phyloP scores from a whole-genome alignment of 2,329 filamentous ascomycete genomes.

The Magnaporthales sp. region DNA sequence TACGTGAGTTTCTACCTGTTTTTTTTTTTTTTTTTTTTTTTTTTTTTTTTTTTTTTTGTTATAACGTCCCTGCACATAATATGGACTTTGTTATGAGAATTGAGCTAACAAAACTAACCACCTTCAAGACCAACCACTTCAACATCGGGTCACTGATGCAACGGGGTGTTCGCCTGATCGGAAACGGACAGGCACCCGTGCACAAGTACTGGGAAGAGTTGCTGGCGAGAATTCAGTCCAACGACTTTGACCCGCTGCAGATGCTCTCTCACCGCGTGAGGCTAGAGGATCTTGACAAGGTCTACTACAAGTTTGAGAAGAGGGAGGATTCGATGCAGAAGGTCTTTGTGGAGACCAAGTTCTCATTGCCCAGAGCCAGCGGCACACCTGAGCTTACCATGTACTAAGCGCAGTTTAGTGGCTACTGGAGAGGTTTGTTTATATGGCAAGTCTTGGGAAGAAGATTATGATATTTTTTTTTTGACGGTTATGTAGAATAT shows the following conservation, averaged over 20 bases:
- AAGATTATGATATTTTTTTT: background rate
- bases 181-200: slow-evolving; percentile 61
- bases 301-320: slow-evolving; percentile 55
- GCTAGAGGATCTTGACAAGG: slow-evolving; percentile 62
- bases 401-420: slow-evolving; percentile 16
- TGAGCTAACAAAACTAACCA: background rate
- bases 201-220: slow-evolving; percentile 78
- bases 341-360: slow-evolving; percentile 57
- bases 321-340: slow-evolving; percentile 70
- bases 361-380: slow-evolving; percentile 36
- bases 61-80: background rate
- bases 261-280: slow-evolving; percentile 75
- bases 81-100: background rate
- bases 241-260: slow-evolving; percentile 63
- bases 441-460: background rate
- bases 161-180: slow-evolving; percentile 70
- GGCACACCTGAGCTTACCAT: slow-evolving; percentile 35
- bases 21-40: background rate
- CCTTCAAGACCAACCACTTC: slow-evolving; percentile 62
- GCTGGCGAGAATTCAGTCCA: slow-evolving; percentile 56
- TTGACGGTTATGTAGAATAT: background rate
- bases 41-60: background rate
- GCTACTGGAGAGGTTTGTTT: background rate
- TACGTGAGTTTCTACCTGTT: slow-evolving; percentile 41
- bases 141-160: slow-evolving; percentile 81